Percentiles rank a stretch among this genome's conserved stretches.
phyloP scores from a whole-genome alignment of 495 filamentous ascomycete species.

The Penicillium chermesinum region DNA sequence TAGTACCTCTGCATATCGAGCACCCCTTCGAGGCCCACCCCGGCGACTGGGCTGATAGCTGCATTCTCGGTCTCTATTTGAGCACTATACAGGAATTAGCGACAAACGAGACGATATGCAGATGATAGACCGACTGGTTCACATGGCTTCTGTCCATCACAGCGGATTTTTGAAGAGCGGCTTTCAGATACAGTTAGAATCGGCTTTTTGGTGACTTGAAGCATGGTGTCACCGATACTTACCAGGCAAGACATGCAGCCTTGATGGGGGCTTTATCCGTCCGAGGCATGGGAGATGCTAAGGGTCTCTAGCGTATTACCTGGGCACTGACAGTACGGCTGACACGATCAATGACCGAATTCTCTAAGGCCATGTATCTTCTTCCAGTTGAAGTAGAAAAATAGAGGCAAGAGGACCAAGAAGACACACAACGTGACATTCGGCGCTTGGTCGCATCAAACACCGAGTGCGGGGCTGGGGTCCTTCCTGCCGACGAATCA shows the following conservation, averaged over 20 bases:
- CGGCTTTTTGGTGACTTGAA: neutral
- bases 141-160: slow-evolving; percentile 46
- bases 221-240: slow-evolving; percentile 7
- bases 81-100: slow-evolving; percentile 26
- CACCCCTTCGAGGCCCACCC: slow-evolving; percentile 40
- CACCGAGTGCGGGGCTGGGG: neutral
- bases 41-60: slow-evolving; percentile 46
- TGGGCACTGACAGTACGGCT: too few relatives aligned
- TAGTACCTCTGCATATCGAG: slow-evolving; percentile 11
- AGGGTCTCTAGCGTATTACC: too few relatives aligned
- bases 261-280: slow-evolving; percentile 40
- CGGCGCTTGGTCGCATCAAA: slow-evolving; percentile 12
- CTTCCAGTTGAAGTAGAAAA: too few relatives aligned
- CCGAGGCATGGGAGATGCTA: too few relatives aligned
- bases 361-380: too few relatives aligned
- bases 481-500: too few relatives aligned
- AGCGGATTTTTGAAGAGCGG: slow-evolving; percentile 47
- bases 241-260: slow-evolving; percentile 52
- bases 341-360: too few relatives aligned
- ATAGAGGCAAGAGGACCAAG: neutral
- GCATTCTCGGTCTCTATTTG: slow-evolving; percentile 37
- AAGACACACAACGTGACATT: neutral
- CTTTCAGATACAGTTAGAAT: slow-evolving; percentile 20
- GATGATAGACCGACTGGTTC: slow-evolving; percentile 40
- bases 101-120: neutral